Evolutionary conservation across 441 rosid species (phyloP).

Genomic region (Adansonia rubrostipa): DNA sequence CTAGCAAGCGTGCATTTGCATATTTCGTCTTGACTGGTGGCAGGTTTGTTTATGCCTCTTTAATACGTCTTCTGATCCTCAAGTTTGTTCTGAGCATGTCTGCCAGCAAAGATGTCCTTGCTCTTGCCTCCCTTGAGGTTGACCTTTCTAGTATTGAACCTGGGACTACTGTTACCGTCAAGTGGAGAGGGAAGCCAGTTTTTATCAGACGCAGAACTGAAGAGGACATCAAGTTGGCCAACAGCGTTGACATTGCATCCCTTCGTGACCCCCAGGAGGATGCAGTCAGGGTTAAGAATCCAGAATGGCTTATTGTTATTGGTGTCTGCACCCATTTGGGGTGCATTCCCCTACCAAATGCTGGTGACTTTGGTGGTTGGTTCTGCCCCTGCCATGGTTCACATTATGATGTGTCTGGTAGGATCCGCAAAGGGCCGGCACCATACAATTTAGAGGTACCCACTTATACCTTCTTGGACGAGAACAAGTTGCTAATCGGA

Average conservation of each 20-base stretch:
- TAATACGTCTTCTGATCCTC: conserved; percentile 81
- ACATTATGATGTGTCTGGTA: conserved; percentile 85
- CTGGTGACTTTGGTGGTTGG: conserved; percentile 99
- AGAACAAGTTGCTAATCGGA: conserved; percentile 80
- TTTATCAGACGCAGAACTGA: conserved; percentile 89
- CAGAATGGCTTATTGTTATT: conserved; percentile 90
- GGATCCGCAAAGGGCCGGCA: conserved; percentile 96
- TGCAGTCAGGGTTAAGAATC: conserved; percentile 80
- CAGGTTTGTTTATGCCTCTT: conserved; percentile 88
- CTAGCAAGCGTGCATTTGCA: conserved; percentile 97
- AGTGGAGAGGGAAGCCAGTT: conserved; percentile 99
- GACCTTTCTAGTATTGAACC: conserved; percentile 87
- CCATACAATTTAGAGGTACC: conserved; percentile 97
- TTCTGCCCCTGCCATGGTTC: conserved; percentile 99
- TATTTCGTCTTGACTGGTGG: conserved; percentile 92
- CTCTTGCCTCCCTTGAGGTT: conserved; percentile 93
- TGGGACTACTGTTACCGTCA: conserved; percentile 90
- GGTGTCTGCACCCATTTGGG: conserved; percentile 91
- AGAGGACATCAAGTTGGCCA: conserved; percentile 84
- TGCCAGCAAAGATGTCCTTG: conserved; percentile 95
- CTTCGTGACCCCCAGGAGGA: conserved; percentile 94
- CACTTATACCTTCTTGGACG: conserved; percentile 86
- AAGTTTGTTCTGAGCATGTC: conserved; percentile 96
- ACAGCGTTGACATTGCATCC: conserved; percentile 80
- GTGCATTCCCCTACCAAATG: conserved; percentile 58